Evolutionary conservation across 1,139 yeast genomes (phyloP).

Genomic region (Scheffersomyces lignicola): DNA sequence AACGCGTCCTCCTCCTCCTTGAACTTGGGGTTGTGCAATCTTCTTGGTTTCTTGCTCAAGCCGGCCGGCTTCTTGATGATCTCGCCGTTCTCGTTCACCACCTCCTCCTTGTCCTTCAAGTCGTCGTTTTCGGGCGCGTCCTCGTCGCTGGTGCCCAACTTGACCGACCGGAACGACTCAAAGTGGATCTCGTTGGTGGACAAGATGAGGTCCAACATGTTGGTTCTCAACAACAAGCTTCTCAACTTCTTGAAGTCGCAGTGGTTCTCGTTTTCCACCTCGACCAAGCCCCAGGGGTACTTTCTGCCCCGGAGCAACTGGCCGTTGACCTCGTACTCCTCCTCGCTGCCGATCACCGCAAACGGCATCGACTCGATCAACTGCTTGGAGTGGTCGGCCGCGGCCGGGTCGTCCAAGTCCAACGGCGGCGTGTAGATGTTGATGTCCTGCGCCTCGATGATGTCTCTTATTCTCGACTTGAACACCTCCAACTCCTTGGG

Average conservation of each 20-base stretch:
- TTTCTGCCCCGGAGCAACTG: constrained; percentile 83
- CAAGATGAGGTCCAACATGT: constrained; percentile 84
- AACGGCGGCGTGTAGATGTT: constrained; percentile 87
- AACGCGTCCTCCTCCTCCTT: constrained; percentile 95
- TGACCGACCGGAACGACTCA: constrained; percentile 81
- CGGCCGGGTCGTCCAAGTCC: constrained; percentile 70
- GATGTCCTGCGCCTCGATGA: constrained; percentile 89
- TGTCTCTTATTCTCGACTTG: constrained; percentile 85
- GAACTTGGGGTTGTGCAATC: constrained; percentile 82
- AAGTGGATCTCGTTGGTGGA: constrained; percentile 93
- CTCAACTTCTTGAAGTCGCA: constrained; percentile 95
- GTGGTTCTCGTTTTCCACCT: constrained; percentile 93
- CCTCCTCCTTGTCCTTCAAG: constrained; percentile 17
- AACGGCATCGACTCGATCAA: constrained; percentile 92
- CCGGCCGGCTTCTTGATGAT: constrained; percentile 28
- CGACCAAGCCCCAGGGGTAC: constrained; percentile 97
- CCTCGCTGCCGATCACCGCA: constrained; percentile 89
- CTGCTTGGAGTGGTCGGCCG: constrained; percentile 79
- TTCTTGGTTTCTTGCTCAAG: constrained; percentile 45
- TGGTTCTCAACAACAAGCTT: constrained; percentile 83
- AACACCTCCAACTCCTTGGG: constrained; percentile 78
- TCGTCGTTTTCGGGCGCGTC: constrained; percentile 16
- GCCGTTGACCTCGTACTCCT: constrained; percentile 78
- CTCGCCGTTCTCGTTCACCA: constrained; percentile 37
- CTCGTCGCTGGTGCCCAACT: constrained; percentile 63